These are phyloP conservation scores for Nakazawaea ambrosiae DNA, from an alignment of 805 yeast genomes.

Conservation along the genomic window DNA sequence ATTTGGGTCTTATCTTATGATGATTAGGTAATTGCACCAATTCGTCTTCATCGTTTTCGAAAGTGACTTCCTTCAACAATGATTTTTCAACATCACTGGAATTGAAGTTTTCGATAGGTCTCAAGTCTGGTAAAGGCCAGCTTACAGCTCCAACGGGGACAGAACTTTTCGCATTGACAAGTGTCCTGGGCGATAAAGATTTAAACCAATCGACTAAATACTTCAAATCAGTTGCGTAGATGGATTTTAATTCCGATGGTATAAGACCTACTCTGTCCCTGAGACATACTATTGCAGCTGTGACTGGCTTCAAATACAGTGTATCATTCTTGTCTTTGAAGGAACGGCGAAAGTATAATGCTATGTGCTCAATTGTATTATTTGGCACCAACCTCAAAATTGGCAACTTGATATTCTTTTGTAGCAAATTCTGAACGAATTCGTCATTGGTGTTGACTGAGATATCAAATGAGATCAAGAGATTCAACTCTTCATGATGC, in stretches of 20 bases:
- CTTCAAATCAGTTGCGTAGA: constrained; percentile 58
- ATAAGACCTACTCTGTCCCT: constrained; percentile 77
- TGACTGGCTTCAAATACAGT: constrained; percentile 54
- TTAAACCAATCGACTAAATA: constrained; percentile 59
- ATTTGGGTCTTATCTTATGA: constrained; percentile 18
- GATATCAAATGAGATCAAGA: constrained; percentile 26
- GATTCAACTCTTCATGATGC: constrained; percentile 15
- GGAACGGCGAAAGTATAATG: constrained; percentile 35
- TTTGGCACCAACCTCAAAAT: constrained; percentile 66
- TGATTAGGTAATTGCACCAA: constrained; percentile 16
- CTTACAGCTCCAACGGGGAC: constrained; percentile 19
- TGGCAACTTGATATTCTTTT: constrained; percentile 18
- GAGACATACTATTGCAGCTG: constrained; percentile 77
- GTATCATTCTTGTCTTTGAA: constrained; percentile 25
- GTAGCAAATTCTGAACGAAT: constrained; percentile 5
- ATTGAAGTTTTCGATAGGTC: constrained; percentile 53
- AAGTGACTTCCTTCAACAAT: constrained; percentile 65
- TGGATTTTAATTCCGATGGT: constrained; percentile 74
- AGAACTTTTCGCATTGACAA: constrained; percentile 15
- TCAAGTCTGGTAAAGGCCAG: constrained; percentile 80
- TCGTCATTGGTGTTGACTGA: constrained; percentile 18
- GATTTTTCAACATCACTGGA: constrained; percentile 78
- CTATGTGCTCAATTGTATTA: constrained; percentile 80
- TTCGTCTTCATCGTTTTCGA: constrained; percentile 42
- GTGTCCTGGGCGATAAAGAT: constrained; percentile 20